These are phyloP conservation scores for Brasenia schreberi DNA, from an alignment of 164 flowering plant species.

Conservation along the genomic window DNA sequence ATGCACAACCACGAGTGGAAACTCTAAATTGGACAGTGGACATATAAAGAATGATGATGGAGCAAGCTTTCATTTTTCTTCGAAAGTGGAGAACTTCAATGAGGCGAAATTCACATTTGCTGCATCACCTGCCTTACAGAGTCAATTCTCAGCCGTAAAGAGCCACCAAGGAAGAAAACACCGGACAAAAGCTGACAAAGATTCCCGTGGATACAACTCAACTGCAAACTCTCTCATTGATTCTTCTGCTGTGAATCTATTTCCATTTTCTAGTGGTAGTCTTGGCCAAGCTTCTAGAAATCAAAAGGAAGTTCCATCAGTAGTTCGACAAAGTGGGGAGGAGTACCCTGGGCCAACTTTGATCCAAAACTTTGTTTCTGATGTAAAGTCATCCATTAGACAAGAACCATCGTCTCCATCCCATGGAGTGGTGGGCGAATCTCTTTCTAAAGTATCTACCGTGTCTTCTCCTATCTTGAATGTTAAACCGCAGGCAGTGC, in stretches of 20 bases:
- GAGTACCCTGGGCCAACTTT: background rate
- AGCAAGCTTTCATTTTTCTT: slow-evolving; percentile 20
- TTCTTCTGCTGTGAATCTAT: slow-evolving; percentile 18
- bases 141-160: slow-evolving; percentile 21
- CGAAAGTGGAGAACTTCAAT: slow-evolving; percentile 5
- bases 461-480: background rate
- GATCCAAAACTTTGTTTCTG: background rate
- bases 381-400: slow-evolving; percentile 2
- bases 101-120: slow-evolving; percentile 49
- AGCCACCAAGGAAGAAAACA: slow-evolving; percentile 39
- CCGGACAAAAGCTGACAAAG: slow-evolving; percentile 16
- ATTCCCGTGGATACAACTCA: slow-evolving; percentile 12
- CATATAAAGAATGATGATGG: slow-evolving; percentile 25
- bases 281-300: background rate
- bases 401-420: slow-evolving; percentile 9
- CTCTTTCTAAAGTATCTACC: background rate
- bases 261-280: slow-evolving; percentile 18
- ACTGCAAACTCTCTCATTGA: slow-evolving; percentile 20
- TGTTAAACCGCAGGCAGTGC: background rate
- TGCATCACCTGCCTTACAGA: slow-evolving; percentile 41
- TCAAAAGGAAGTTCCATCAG: background rate
- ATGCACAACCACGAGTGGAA: slow-evolving; percentile 20
- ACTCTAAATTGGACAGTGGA: slow-evolving; percentile 23
- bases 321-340: background rate
- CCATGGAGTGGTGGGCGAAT: background rate